Evolutionary conservation across 1,284 basidiomycete genomes (phyloP), one percentile per base, ranked within the genome.

Genomic region (Boletellus deceptivus): DNA sequence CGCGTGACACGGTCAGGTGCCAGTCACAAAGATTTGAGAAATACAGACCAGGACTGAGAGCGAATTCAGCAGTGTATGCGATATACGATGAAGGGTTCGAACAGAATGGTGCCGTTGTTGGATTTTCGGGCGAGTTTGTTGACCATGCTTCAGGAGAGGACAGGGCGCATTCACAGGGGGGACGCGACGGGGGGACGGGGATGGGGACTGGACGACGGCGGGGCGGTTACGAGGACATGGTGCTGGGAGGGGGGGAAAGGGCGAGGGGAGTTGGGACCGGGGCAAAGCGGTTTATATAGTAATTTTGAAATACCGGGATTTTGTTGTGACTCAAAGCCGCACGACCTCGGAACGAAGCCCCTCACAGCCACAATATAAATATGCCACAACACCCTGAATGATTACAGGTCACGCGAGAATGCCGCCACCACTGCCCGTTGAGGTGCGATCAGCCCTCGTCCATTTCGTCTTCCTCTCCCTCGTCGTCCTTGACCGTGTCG

Each of bases 51-150:
- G 46, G 36, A 16, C 22, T 34, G 38, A 20, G 54, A 39, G 43
- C 43, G 51, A 56, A 47, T 69, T 81, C 69, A 79, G 67, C 70
- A 74, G 75, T 83, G 81, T 90, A 90, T 90, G 70, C 87, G 87
- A 73, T 89, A 82, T 69, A 89, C 87, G 71, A 89, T 84, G 73
- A 85, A 83, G 56, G 87, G 87, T 75, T 89, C 87, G 70, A 90
- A 90, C 66, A 89, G 80, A 57, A 89, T 78, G 70, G 86, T 84
- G 75, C 87, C 86, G 85, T 87, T 84, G 78, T 82, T 86, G 68
- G 84, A 84, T 72, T 76, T 83, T 63, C 84, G 86, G 67, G 80
- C 75, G 68, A 82, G 80, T 82, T 83, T 86, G 76, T 87, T 83
- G 76, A 89, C 84, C 86, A 89, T 89, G 76, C 76, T 87, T 76